Evolutionary conservation across 306 rosid genomes (phyloP).

Genomic region (Fragaria nilgerrensis): DNA sequence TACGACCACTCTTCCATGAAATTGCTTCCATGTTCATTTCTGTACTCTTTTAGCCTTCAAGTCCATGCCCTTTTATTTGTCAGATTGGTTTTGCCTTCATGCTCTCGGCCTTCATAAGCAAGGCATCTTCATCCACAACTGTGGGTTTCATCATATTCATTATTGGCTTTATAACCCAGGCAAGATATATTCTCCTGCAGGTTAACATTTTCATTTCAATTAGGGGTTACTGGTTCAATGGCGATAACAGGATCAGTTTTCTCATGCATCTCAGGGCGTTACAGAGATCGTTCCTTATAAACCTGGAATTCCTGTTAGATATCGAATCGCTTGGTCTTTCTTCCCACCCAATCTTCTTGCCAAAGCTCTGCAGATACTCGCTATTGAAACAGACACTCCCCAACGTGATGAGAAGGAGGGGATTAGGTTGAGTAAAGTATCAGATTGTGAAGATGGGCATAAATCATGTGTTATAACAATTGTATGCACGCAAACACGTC

Average conservation of each 20-base stretch:
- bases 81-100: constrained; percentile 82
- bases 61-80: constrained; percentile 14
- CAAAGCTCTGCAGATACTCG: constrained; percentile 53
- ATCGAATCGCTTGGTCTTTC: constrained; percentile 53
- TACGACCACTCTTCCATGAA: constrained; percentile 27
- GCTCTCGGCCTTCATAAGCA: constrained; percentile 76
- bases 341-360: constrained; percentile 92
- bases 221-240: constrained; percentile 8
- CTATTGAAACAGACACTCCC: constrained; percentile 51
- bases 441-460: constrained; percentile 33
- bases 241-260: constrained; percentile 25
- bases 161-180: constrained; percentile 86
- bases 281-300: constrained; percentile 46
- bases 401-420: constrained; percentile 39
- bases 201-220: constrained; percentile 14
- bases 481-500: constrained; percentile 35
- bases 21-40: constrained; percentile 12
- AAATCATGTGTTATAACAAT: constrained; percentile 57
- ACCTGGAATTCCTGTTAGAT: too few relatives aligned
- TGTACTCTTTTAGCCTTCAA: background rate
- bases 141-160: constrained; percentile 71
- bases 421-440: constrained; percentile 66
- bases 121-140: constrained; percentile 78
- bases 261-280: constrained; percentile 46
- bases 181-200: constrained; percentile 28